Evolutionary conservation across 495 filamentous ascomycete genomes (phyloP).

Genomic region (Podospora fimiseda): DNA sequence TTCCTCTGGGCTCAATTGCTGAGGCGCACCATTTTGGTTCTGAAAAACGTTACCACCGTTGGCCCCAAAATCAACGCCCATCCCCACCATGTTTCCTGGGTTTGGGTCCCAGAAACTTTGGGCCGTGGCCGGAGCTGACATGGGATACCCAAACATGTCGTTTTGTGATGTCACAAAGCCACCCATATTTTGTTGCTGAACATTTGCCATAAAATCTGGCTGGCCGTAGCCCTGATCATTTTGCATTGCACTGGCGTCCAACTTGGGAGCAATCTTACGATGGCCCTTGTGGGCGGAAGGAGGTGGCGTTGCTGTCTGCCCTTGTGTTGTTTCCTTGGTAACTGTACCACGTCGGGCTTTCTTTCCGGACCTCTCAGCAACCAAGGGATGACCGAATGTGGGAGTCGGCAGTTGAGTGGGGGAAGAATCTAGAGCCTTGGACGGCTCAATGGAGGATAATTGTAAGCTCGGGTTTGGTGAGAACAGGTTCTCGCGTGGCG

Average conservation of each 20-base stretch:
- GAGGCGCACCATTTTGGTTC: conserved; percentile 26
- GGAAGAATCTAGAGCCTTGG: conserved; percentile 51
- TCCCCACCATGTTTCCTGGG: conserved; percentile 37
- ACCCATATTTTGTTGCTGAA: conserved; percentile 37
- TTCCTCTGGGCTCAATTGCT: conserved; percentile 40
- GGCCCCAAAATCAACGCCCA: conserved; percentile 51
- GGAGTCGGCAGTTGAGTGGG: conserved; percentile 40
- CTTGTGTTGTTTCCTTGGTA: conserved; percentile 28
- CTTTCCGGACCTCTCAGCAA: conserved; percentile 28
- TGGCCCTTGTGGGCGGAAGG: conserved; percentile 44
- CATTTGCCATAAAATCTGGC: conserved; percentile 36
- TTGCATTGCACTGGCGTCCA: conserved; percentile 45
- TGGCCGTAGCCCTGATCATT: conserved; percentile 43
- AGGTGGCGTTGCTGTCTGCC: conserved; percentile 48
- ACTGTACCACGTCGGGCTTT: conserved; percentile 35
- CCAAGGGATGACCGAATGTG: conserved; percentile 20
- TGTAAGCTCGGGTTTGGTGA: conserved; percentile 46
- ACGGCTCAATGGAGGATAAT: conserved; percentile 52
- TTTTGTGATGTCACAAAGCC: conserved; percentile 30
- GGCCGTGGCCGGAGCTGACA: conserved; percentile 63
- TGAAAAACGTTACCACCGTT: conserved; percentile 31
- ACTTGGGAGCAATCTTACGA: conserved; percentile 47
- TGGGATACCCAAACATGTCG: conserved; percentile 58
- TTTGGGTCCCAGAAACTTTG: conserved; percentile 73
- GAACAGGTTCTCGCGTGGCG: conserved; percentile 53